Evolutionary conservation across 768 basidiomycete genomes (phyloP).

Genomic region (Harrya chromipes): DNA sequence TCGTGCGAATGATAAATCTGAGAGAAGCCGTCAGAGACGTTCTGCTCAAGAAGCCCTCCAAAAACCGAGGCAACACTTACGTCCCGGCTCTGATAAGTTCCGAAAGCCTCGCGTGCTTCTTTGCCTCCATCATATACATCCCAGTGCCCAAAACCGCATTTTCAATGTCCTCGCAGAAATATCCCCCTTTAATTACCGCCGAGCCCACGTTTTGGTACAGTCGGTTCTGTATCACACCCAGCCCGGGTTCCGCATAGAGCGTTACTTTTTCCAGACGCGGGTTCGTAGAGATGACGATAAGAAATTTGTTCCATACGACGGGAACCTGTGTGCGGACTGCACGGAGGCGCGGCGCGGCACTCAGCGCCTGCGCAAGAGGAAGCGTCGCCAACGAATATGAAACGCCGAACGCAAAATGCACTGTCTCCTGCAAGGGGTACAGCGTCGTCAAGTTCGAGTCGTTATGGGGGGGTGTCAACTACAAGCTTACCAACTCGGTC

Average conservation of each 20-base stretch:
- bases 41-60: conserved; percentile 1
- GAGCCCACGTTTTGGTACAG: neutral
- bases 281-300: conserved; percentile 50
- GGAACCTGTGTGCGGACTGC: conserved; percentile 54
- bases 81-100: conserved; percentile 57
- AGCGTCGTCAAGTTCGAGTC: conserved; percentile 5
- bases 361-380: conserved; percentile 36
- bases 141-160: conserved; percentile 45
- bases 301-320: conserved; percentile 53
- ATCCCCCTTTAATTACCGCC: conserved; percentile 12
- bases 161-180: conserved; percentile 14
- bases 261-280: conserved; percentile 47
- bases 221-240: conserved; percentile 8
- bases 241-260: conserved; percentile 27
- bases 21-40: neutral
- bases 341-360: conserved; percentile 42
- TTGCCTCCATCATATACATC: conserved; percentile 57
- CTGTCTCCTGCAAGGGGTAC: conserved; percentile 40
- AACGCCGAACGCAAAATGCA: conserved; percentile 54
- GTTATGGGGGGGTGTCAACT: neutral
- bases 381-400: conserved; percentile 36
- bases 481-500: conserved; percentile 44
- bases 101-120: conserved; percentile 46
- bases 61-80: conserved; percentile 29
- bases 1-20: conserved; percentile 35